Percentiles rank a stretch among this genome's conserved stretches.
Conservation (phyloP, 371 early-diverging fungal species). For the Nematocida sp. region DNA sequence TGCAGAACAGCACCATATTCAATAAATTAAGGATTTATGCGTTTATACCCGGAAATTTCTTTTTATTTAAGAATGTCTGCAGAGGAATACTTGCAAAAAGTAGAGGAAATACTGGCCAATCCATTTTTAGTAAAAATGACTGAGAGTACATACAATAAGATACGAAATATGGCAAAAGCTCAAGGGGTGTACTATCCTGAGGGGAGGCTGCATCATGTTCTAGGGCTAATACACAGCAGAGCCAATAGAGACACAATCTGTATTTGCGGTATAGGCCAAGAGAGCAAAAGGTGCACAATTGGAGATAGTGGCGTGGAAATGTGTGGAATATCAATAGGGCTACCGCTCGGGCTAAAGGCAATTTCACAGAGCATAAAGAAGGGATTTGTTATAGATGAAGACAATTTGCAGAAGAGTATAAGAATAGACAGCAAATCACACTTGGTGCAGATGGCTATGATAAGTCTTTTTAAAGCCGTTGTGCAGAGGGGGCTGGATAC, state of each 20-base stretch:
- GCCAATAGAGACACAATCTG: not conserved
- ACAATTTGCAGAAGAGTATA: not conserved
- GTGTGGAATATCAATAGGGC: not conserved
- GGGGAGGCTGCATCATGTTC: not conserved
- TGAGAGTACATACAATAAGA: not conserved
- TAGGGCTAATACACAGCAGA: not conserved
- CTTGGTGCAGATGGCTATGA: not conserved
- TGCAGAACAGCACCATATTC: not conserved
- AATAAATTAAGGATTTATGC: not conserved
- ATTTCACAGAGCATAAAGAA: constrained; percentile 24
- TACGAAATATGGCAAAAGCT: not conserved
- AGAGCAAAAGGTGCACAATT: not conserved
- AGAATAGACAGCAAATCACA: not conserved
- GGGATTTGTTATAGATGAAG: not conserved
- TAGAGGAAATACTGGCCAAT: not conserved
- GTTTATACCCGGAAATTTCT: not conserved
- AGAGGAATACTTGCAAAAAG: constrained; percentile 6
- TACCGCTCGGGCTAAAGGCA: constrained; percentile 33
- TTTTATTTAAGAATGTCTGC: constrained; percentile 2
- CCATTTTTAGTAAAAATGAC: constrained; percentile 5
- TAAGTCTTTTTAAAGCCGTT: constrained; percentile 27
- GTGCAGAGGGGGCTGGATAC: constrained; percentile 17
- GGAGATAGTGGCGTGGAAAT: not conserved
- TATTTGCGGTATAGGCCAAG: not conserved
- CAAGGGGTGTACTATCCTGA: not conserved